Base-by-base conservation (phyloP, 78 protist genomes). In the Tieghemostelium lacteum region DNA sequence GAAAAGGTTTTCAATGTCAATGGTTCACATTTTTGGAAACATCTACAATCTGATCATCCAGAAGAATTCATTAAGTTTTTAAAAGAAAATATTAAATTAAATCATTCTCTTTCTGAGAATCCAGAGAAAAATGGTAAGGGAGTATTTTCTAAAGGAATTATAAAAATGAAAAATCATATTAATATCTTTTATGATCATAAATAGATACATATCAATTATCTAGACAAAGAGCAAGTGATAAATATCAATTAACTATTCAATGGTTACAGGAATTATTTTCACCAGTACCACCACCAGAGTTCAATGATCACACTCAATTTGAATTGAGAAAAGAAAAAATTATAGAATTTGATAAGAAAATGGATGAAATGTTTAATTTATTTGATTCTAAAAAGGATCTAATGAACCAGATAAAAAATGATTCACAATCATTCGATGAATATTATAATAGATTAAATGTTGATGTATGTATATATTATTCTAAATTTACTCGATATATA, bases 251-350 rank as follows among this genome's bases (percentile, higher is more conserved):
- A 26, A 80, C 50, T 0, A 26, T 55, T 24, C 40, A 80, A 26
- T 80, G 88, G 88, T 57, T 80, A 31, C 31, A 65, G 40, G 88
- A 80, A 19, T 36, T 80, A 22, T 80, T 80, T 29, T 49, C 88
- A 37, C 88, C 88, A 7, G 8, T 26, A 0, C 77, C 88, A 37
- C 36, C 77, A 34, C 60, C 75, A 36, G 70, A 55, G 29, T n/a
- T 64, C 33, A 26, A 36, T 36, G 88, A 80, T 16, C 54, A 39
- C 20, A 52, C 12, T 2, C 29, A 49, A 39, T 40, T 65, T 17
- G 28, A 66, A 39, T 24, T 29, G 26, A 49, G 88, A 52, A 52
- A 24, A 36, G 6, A 57, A 66, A 65, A 65, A 24, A 16, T 80
- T 8, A 7, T 36, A 6, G 76, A 67, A 3, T 66, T 50, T 45